Conservation (phyloP, 2,329 filamentous ascomycete species). For the Arthrobotrys entomopaga region DNA sequence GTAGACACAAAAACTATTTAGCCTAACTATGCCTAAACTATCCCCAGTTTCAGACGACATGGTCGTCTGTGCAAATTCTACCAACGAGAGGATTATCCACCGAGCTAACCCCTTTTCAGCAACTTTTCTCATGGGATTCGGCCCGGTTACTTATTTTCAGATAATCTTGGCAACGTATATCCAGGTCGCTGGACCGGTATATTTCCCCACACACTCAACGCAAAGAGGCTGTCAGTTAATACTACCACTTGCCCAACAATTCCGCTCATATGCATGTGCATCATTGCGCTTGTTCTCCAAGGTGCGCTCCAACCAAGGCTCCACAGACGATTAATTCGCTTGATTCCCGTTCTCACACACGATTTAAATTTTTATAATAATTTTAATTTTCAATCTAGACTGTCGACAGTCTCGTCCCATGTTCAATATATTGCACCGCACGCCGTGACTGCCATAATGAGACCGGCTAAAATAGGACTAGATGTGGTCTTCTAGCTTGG, state of each 20-base stretch:
- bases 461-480: conserved; percentile 51
- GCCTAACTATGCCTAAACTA: conserved; percentile 54
- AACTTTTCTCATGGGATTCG: conserved; percentile 42
- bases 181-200: conserved; percentile 24
- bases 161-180: conserved; percentile 24
- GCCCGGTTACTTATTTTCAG: conserved; percentile 47
- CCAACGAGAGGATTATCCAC: conserved; percentile 39
- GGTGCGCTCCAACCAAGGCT: conserved; percentile 43
- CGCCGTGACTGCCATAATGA: conserved; percentile 20
- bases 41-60: conserved; percentile 51
- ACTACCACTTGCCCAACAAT: conserved; percentile 22
- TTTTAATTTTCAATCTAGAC: conserved; percentile 17
- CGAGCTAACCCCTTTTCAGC: conserved; percentile 30
- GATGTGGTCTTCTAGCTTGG: conserved; percentile 37
- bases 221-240: conserved; percentile 36
- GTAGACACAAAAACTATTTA: conserved; percentile 24
- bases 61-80: conserved; percentile 26
- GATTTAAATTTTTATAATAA: conserved; percentile 41
- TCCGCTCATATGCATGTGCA: conserved; percentile 2
- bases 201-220: conserved; percentile 53
- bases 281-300: conserved; percentile 21
- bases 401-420: not conserved
- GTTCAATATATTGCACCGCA: conserved; percentile 39
- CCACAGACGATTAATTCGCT: not conserved
- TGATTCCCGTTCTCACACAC: conserved; percentile 28